Evolutionary conservation across 2,329 filamentous ascomycete species (phyloP), one percentile per base, ranked within the genome.

Genomic region (Fusarium algeriense): DNA sequence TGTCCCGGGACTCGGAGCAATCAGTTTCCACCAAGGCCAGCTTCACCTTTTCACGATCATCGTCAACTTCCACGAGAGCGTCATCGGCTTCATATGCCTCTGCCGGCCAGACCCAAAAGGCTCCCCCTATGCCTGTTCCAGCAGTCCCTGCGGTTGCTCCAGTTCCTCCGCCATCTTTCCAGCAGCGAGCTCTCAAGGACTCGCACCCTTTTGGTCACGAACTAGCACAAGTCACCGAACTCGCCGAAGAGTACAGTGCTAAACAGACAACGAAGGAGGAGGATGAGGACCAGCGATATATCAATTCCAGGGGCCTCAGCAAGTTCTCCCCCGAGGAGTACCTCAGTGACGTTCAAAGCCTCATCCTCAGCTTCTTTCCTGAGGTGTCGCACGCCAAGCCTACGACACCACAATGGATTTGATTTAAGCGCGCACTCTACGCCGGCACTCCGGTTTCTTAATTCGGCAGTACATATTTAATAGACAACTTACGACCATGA

Each of bases 211-310:
- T 98, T 76, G 93, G 93, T 57, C 91, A 92, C 54, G 96, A 99
- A 81, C 85, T 98, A 57, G 94, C 93, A 61, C 92, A 98, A 81
- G 93, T 98, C 28, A 94, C 94, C 57, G 96, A 98, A 81, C 88
- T 98, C 19, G 95, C 92, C 0, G 96, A 98, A 82, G 95, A 98
- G 81, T 95, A 94, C 74, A 90, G 90, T 44, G 86, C 90, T 34
- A 86, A 87, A 69, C 86, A 89, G 40, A 86, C 69, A 82, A 79
- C 88, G 65, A 86, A 87, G n/a, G 84, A 90, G 48, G 83, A 91
- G 41, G 91, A 95, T 46, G 92, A 93, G 60, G 81, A 83, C 54
- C 87, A 93, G 76, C 85, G 88, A 72, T 88, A 91, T 64, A 88
- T 98, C 78, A 81, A 87, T 64, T 85, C 87, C 28, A 89, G 89